Evolutionary conservation across 306 rosid genomes (phyloP), one percentile per base, ranked within the genome.

Genomic region (Spatholobus suberectus): DNA sequence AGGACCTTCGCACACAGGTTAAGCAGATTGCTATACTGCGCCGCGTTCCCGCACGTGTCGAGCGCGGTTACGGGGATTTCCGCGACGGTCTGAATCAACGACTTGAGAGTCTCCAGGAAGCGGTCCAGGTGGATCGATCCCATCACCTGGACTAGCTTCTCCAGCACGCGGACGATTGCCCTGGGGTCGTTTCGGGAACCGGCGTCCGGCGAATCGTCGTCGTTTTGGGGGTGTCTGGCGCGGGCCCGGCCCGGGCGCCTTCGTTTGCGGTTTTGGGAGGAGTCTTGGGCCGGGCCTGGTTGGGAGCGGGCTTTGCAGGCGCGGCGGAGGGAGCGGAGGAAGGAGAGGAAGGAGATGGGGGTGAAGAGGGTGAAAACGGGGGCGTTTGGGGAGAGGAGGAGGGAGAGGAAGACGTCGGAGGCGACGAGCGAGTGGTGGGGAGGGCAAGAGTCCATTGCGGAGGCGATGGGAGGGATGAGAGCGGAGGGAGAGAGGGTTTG

Each of bases 351-450:
- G 0, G 91, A 89, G 83, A 95, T 83, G 7, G 97, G 99, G 47
- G 93, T 87, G 85, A 95, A 95, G 59, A 95, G 90, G 41, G 98
- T 90, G 85, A 94, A 87, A 35, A 93, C 96, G 7, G 99, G 99
- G 24, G 98, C 93, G 85, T 90, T 90, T 3, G 90, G 94, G 3
- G 86, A 73, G 49, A 93, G 87, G 49, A 95, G 91, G 15, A 92
- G 81, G 4, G 97, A 89, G 35, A 95, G 92, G 86, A 90, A 95
- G 57, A 84, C 85, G n/a, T 82, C 83, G 9, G 98, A 93, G 4
- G 98, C 98, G 11, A 74, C 76, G 13, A 95, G 91, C 5, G 96
- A 85, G 77, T 89, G 79, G 24, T 70, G 87, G 65, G 87, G 3
- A 17, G 90, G 86, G 44, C 89, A 85, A 1, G 87, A 88, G n/a